phyloP scores from a whole-genome alignment of 805 yeast genomes.

The baker's yeast (Saccharomyces cerevisiae) region DNA sequence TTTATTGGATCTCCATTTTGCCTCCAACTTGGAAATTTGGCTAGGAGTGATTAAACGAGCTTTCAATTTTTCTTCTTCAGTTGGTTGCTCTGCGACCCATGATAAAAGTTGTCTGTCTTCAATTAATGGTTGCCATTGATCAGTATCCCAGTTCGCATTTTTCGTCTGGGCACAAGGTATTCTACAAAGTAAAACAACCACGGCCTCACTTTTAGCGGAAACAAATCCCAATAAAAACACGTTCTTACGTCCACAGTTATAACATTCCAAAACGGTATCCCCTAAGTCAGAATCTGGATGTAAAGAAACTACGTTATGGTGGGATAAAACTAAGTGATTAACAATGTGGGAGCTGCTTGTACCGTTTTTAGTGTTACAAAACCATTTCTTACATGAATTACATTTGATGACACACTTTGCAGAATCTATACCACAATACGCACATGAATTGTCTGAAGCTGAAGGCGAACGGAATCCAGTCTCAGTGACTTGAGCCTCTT shows the following conservation, averaged over 20 bases:
- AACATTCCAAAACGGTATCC: slow-evolving; percentile 82
- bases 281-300: slow-evolving; percentile 80
- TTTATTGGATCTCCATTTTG: slow-evolving; percentile 69
- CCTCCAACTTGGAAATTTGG: slow-evolving; percentile 67
- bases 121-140: slow-evolving; percentile 79
- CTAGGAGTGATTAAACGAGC: slow-evolving; percentile 50
- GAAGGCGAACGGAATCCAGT: background rate
- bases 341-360: slow-evolving; percentile 70
- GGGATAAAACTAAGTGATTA: slow-evolving; percentile 72
- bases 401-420: slow-evolving; percentile 67
- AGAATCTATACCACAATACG: slow-evolving; percentile 68
- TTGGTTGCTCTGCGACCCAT: slow-evolving; percentile 73
- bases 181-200: slow-evolving; percentile 80
- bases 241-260: slow-evolving; percentile 78
- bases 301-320: slow-evolving; percentile 64
- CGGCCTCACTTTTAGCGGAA: slow-evolving; percentile 76
- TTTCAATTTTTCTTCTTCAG: slow-evolving; percentile 51
- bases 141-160: slow-evolving; percentile 77
- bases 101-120: slow-evolving; percentile 69
- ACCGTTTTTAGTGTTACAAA: slow-evolving; percentile 65
- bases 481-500: background rate
- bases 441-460: slow-evolving; percentile 38
- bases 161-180: slow-evolving; percentile 77
- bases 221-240: slow-evolving; percentile 80
- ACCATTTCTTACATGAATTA: slow-evolving; percentile 74